phyloP scores from a whole-genome alignment of 345 rosid genomes.

The rapeseed (Brassica napus) region DNA sequence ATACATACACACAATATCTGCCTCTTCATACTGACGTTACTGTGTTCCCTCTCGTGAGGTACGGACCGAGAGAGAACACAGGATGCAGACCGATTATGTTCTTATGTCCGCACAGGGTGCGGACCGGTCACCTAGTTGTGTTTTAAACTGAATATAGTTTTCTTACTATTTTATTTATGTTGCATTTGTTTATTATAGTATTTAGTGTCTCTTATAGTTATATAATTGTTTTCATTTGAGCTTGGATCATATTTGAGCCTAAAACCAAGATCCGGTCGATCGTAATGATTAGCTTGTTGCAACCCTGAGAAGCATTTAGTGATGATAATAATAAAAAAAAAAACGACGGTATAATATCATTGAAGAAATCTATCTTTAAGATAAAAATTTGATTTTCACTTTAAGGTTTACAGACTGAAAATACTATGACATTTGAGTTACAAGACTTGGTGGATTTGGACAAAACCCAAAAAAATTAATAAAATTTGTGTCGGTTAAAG shows the following conservation, averaged over 20 bases:
- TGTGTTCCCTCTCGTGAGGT: too few species aligned
- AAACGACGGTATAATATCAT: neutral
- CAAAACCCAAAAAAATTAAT: neutral
- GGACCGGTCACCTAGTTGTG: too few species aligned
- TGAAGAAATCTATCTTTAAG: neutral
- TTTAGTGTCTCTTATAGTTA: neutral
- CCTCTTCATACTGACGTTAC: too few species aligned
- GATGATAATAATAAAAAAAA: neutral
- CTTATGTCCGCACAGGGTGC: too few species aligned
- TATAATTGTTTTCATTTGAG: neutral
- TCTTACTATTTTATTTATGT: neutral
- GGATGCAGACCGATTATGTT: too few species aligned
- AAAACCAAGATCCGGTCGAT: neutral
- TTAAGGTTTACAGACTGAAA: neutral
- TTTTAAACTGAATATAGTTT: too few species aligned
- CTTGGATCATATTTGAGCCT: neutral
- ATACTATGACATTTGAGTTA: neutral
- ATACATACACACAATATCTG: too few species aligned
- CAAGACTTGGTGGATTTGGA: neutral
- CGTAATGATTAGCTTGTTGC: neutral
- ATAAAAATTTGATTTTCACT: too few species aligned
- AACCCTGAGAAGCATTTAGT: neutral
- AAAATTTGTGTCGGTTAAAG: neutral
- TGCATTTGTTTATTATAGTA: neutral
- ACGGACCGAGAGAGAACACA: too few species aligned